These are phyloP conservation scores for Yamadazyma pseudoaaseri DNA, from an alignment of 1,139 yeast genomes.

Conservation along the genomic window DNA sequence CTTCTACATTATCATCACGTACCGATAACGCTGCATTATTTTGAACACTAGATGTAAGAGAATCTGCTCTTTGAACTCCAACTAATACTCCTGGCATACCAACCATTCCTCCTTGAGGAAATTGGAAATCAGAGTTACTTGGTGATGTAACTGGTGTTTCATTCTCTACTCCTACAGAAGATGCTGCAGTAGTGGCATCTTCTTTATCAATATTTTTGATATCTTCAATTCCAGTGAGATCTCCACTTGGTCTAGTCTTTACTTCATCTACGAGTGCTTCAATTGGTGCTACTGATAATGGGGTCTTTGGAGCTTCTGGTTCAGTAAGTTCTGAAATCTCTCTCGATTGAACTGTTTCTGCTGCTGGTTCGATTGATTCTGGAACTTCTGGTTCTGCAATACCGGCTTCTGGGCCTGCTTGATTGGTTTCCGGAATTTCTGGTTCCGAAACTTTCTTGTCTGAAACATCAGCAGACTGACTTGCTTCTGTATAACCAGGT, in stretches of 20 bases:
- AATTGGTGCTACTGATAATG: conserved; percentile 8
- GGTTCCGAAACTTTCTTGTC: not conserved
- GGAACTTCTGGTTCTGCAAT: not conserved
- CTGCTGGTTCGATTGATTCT: not conserved
- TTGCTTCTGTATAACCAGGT: not conserved
- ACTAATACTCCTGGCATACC: conserved; percentile 50
- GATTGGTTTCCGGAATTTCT: not conserved
- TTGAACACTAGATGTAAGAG: conserved; percentile 86
- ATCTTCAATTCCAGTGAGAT: conserved; percentile 30
- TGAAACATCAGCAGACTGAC: not conserved
- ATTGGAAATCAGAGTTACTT: conserved; percentile 50
- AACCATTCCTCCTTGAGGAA: conserved; percentile 53
- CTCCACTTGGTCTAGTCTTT: conserved; percentile 23
- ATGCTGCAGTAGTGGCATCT: conserved; percentile 30
- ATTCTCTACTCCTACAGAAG: conserved; percentile 37
- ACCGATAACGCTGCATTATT: conserved; percentile 90
- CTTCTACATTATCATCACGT: conserved; percentile 67
- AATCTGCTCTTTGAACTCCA: conserved; percentile 61
- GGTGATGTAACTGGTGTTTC: conserved; percentile 63
- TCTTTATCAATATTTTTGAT: conserved; percentile 16
- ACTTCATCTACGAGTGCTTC: conserved; percentile 26
- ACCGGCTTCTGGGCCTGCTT: not conserved
- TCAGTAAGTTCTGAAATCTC: not conserved
- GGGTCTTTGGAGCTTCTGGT: conserved; percentile 1
- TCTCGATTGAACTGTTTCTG: not conserved